Percentiles rank a stretch among this genome's conserved stretches.
These are phyloP conservation scores for Ormosia emarginata DNA, from an alignment of 306 rosid genomes.

Conservation along the genomic window DNA sequence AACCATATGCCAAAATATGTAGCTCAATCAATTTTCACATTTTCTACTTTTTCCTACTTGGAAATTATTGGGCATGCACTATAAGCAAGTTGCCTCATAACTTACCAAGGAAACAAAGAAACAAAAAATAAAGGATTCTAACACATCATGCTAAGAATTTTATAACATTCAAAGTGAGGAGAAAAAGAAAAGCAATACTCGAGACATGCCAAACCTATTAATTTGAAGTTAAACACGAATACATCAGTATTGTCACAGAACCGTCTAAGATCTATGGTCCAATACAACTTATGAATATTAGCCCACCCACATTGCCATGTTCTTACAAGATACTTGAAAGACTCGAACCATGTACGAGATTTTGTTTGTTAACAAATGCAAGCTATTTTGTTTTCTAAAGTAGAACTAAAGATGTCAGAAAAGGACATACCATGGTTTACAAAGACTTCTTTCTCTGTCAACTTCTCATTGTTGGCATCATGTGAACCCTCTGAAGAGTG, in stretches of 20 bases:
- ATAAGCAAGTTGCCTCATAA: neutral
- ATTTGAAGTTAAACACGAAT: neutral
- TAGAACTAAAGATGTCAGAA: neutral
- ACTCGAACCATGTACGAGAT: neutral
- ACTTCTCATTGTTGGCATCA: constrained; percentile 21
- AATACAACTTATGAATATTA: too few species aligned
- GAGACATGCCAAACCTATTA: neutral
- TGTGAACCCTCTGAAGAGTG: constrained; percentile 32
- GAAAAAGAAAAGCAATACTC: neutral
- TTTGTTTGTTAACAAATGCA: neutral
- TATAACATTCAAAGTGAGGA: neutral
- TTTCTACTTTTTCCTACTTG: neutral
- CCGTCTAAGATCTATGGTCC: neutral
- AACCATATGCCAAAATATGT: neutral
- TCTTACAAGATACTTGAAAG: neutral
- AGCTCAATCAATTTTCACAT: neutral
- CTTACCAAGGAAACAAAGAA: neutral
- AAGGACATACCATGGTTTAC: constrained; percentile 44
- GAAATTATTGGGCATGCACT: neutral
- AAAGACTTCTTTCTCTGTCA: constrained; percentile 34
- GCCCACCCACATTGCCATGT: neutral
- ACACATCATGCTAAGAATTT: neutral
- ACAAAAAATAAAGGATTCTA: constrained; percentile 1
- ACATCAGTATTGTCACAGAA: neutral
- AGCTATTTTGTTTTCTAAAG: neutral